Evolutionary conservation across 2,329 filamentous ascomycete genomes (phyloP), one percentile per base, ranked within the genome.

Genomic region (Annulohypoxylon truncatum): DNA sequence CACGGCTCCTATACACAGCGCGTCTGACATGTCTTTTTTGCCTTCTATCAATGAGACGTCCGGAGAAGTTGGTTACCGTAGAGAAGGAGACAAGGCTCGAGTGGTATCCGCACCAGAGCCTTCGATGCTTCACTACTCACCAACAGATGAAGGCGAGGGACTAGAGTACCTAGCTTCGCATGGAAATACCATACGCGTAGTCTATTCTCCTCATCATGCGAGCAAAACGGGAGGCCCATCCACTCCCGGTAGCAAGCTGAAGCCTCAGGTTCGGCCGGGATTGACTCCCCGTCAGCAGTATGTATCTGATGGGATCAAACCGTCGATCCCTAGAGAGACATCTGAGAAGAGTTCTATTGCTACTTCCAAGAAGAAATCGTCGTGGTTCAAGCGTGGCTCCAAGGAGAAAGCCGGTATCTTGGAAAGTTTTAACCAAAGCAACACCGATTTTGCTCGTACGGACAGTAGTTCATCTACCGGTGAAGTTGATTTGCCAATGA

Each of bases 151-250:
- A n/a, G 75, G 76, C 40, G 76, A 72, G 12, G 79, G 78, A 10
- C 71, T 85, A 5, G 80, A 83, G 24, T 84, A 82, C 68, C 74
- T 87, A 6, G 79, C 80, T 51, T 79, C 77, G 29, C 80, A 81
- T 2, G 81, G 84, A 61, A 81, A 84, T 52, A 87, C 84, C 0
- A 88, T 88, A 71, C 83, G 85, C 4, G 75, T 88, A 4, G 85
- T 88, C n/a, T 77, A 82, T 61, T 85, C 85, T 2, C 82, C 84
- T 2, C 75, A 74, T 6, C 60, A 66, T 2, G 68, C 71, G n/a
- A 77, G 73, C 47, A 75, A 77, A 2, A 73, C 79, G 0, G 74
- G 77, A 28, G 72, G 75, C 1, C 80, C 82, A 0, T 75, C 77
- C 48, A 79, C 80, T 26, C 77, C 82, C 47, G 81, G 82, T 60